Percentiles rank a stretch among this genome's conserved stretches.
Evolutionary conservation across 1,284 basidiomycete species (phyloP).

Genomic region (Thecaphora thlaspeos): DNA sequence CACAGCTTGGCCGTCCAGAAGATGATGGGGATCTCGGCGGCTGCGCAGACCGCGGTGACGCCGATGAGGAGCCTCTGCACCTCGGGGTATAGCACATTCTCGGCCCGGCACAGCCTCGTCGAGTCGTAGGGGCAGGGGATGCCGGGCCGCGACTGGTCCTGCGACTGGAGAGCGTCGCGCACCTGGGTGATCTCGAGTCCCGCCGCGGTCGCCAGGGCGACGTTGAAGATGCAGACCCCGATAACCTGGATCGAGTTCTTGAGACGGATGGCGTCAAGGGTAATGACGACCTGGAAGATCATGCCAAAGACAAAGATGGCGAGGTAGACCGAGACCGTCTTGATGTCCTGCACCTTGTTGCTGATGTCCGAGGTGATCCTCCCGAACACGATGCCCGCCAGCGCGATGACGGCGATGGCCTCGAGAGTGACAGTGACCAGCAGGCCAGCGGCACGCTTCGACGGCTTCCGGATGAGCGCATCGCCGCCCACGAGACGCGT

Average conservation of each 20-base stretch:
- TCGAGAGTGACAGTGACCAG: conserved; percentile 30
- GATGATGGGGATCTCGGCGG: conserved; percentile 32
- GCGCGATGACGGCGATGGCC: conserved; percentile 32
- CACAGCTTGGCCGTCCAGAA: conserved; percentile 37
- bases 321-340: conserved; percentile 48
- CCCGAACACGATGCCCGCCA: conserved; percentile 42
- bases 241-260: conserved; percentile 52
- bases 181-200: conserved; percentile 46
- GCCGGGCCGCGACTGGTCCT: conserved; percentile 20
- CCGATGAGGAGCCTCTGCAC: conserved; percentile 40
- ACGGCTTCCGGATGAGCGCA: conserved; percentile 21
- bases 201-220: conserved; percentile 42
- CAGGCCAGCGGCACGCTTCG: conserved; percentile 13
- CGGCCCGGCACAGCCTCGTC: conserved; percentile 14
- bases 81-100: conserved; percentile 21
- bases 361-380: conserved; percentile 25
- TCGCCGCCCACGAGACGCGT: conserved; percentile 7
- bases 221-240: conserved; percentile 46
- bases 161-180: conserved; percentile 30
- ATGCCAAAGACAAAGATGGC: conserved; percentile 45
- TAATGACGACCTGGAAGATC: conserved; percentile 40
- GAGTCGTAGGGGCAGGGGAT: conserved; percentile 23
- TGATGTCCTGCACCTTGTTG: conserved; percentile 42
- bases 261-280: conserved; percentile 43
- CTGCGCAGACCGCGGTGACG: conserved; percentile 35